Conservation (phyloP, 1,284 basidiomycete species). For the Irpex sp. region DNA sequence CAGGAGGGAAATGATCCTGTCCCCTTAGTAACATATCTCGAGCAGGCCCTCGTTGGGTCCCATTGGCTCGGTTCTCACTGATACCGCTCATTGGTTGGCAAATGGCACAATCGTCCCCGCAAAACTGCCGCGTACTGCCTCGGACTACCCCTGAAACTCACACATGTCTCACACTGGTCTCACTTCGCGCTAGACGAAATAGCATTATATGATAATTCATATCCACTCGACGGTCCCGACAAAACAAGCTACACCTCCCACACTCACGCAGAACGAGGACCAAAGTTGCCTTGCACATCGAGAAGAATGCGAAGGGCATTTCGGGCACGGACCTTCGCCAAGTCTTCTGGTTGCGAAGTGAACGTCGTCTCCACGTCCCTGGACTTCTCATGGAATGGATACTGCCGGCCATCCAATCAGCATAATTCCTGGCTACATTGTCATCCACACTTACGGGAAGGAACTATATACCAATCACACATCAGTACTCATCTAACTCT, state of each 20-base stretch:
- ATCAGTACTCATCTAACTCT: slow-evolving; percentile 2
- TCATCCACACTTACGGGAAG: slow-evolving; percentile 15
- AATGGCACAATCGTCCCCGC: background rate
- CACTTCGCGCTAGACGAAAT: no score
- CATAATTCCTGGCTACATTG: slow-evolving; percentile 8
- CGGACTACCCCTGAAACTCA: background rate
- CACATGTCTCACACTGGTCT: no score
- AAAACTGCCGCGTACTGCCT: background rate
- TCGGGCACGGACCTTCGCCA: slow-evolving; percentile 83
- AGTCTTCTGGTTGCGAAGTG: slow-evolving; percentile 73
- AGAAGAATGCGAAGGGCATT: slow-evolving; percentile 90
- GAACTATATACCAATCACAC: slow-evolving; percentile 8
- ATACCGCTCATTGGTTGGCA: slow-evolving; percentile 15
- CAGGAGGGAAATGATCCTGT: slow-evolving; percentile 28
- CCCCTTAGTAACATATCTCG: slow-evolving; percentile 27
- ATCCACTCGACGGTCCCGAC: background rate
- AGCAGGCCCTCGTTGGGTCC: background rate
- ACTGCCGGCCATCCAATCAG: slow-evolving; percentile 43
- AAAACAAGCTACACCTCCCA: background rate
- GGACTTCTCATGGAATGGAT: slow-evolving; percentile 71
- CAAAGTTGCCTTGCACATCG: slow-evolving; percentile 81
- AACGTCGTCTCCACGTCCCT: slow-evolving; percentile 65
- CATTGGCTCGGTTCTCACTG: slow-evolving; percentile 21
- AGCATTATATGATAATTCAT: background rate
- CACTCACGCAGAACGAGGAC: slow-evolving; percentile 20